Percentiles rank a stretch among this genome's conserved stretches.
Conservation (phyloP, 2,329 filamentous ascomycete genomes). For the Hypocreales sp. region DNA sequence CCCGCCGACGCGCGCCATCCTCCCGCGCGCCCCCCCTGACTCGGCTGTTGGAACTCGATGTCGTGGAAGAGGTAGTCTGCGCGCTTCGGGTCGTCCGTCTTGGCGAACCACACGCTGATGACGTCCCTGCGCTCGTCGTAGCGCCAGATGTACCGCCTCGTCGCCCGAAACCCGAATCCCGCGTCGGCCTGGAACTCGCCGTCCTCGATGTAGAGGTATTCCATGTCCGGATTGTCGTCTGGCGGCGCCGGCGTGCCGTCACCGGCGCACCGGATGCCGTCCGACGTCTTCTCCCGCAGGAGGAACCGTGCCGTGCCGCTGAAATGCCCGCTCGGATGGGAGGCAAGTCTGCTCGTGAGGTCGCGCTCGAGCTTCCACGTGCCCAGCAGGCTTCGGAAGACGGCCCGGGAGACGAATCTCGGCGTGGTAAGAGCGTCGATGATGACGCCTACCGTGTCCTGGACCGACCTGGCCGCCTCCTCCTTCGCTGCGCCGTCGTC, state of each 20-base stretch:
- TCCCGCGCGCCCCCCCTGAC: constrained; percentile 12
- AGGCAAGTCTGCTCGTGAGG: constrained; percentile 35
- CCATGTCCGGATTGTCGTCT: constrained; percentile 21
- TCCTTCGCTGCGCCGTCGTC: constrained; percentile 19
- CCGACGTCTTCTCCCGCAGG: constrained; percentile 41
- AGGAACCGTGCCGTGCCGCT: constrained; percentile 50
- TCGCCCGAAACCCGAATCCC: constrained; percentile 42
- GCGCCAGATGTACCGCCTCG: constrained; percentile 55
- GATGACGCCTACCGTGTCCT: constrained; percentile 27
- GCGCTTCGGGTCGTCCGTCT: constrained; percentile 41
- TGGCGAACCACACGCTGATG: constrained; percentile 61
- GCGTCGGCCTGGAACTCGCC: constrained; percentile 45
- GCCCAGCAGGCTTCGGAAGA: constrained; percentile 58
- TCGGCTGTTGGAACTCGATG: constrained; percentile 40
- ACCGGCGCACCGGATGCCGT: constrained; percentile 27
- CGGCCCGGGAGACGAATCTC: constrained; percentile 45
- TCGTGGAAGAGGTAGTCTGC: constrained; percentile 65
- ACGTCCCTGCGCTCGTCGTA: constrained; percentile 45
- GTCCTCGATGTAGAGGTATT: constrained; percentile 56
- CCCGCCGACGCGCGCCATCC: constrained; percentile 50
- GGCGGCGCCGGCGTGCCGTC: constrained; percentile 1
- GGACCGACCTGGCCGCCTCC: constrained; percentile 26
- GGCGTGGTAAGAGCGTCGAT: constrained; percentile 24
- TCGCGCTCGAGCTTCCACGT: constrained; percentile 48
- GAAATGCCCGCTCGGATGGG: constrained; percentile 49